These are phyloP conservation scores for Clathrospora elynae DNA, from an alignment of 2,329 filamentous ascomycete species.

Conservation along the genomic window DNA sequence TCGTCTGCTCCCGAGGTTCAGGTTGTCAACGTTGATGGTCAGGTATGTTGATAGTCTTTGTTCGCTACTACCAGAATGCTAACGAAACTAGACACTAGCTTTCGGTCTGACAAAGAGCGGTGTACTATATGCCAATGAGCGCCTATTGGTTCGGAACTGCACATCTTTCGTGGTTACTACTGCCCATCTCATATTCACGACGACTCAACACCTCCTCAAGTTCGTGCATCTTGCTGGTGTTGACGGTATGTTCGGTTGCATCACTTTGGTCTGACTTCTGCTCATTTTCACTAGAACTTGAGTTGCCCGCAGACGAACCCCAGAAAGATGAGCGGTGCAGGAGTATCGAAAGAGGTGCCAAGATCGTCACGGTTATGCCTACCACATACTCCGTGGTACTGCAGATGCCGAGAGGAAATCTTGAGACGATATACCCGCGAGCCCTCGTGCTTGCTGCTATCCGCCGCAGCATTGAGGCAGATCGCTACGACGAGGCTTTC, in stretches of 20 bases:
- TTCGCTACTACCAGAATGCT: constrained; percentile 18
- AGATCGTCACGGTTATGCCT: constrained; percentile 86
- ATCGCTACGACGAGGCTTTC: constrained; percentile 84
- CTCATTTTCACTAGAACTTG: constrained; percentile 64
- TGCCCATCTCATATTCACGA: constrained; percentile 87
- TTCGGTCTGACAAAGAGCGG: constrained; percentile 77
- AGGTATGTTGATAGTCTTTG: constrained; percentile 23
- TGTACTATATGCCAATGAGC: constrained; percentile 76
- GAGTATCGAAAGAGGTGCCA: constrained; percentile 86
- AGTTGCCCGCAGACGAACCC: constrained; percentile 84
- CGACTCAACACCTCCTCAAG: constrained; percentile 88
- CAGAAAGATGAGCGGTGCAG: constrained; percentile 91
- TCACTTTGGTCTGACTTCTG: not conserved
- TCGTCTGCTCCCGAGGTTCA: constrained; percentile 35
- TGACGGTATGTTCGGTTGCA: constrained; percentile 59
- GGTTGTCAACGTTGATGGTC: constrained; percentile 26
- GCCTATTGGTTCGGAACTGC: constrained; percentile 79
- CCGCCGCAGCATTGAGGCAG: constrained; percentile 75
- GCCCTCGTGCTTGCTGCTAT: constrained; percentile 93
- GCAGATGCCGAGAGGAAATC: constrained; percentile 94
- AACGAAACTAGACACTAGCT: constrained; percentile 50
- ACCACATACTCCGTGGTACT: constrained; percentile 83
- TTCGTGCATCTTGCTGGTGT: constrained; percentile 78
- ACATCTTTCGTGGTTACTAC: constrained; percentile 86
- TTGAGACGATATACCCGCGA: constrained; percentile 92